Base-by-base conservation (phyloP, 352 stramenopile genomes). In the Thalassiosira hispida region DNA sequence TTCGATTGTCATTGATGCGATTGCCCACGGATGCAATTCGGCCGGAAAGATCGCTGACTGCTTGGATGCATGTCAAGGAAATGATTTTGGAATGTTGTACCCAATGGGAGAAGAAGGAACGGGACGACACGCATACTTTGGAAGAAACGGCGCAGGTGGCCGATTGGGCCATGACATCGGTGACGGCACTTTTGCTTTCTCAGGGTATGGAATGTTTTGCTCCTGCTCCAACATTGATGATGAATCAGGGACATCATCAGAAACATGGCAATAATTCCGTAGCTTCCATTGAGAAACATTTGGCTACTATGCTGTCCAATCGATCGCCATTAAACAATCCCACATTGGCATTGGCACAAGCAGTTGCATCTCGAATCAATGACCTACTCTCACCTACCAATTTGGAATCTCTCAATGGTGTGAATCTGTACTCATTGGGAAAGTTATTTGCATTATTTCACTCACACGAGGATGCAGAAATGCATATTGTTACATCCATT, bases 121-220 rank as follows among this genome's bases (percentile, higher is more conserved):
- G 27, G 11, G 23, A 56, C 22, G 14, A 55, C 29, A 47, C 18
- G 22, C 20, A 5, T 18, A 11, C n/a, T n/a, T 66, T 23, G 42
- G 59, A 25, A 25, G 29, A 52, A 23, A n/a, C n/a, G n/a, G n/a
- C n/a, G 14, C 40, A 63, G 53, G 67, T 80, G 14, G 68, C 65
- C 3, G 71, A 84, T 29, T 75, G 62, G 62, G 62, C 70, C 14
- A 42, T 79, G 49, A 76, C 76, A 35, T 70, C 69, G 22, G 80
- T 61, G 68, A 80, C 76, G n/a, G 68, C 61, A 12, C 27, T 75
- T 8, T 23, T 79, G 25, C 55, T 79, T 44, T 70, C 72, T 14
- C 62, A 55, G 49, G 75, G 75, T 16, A 38, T 83, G 5, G 68
- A 73, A 40, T 55, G 29, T 6, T 35, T 35, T 40, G 8, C 53